Conservation (phyloP, 2,329 filamentous ascomycete genomes). For the Aspergillus persii region DNA sequence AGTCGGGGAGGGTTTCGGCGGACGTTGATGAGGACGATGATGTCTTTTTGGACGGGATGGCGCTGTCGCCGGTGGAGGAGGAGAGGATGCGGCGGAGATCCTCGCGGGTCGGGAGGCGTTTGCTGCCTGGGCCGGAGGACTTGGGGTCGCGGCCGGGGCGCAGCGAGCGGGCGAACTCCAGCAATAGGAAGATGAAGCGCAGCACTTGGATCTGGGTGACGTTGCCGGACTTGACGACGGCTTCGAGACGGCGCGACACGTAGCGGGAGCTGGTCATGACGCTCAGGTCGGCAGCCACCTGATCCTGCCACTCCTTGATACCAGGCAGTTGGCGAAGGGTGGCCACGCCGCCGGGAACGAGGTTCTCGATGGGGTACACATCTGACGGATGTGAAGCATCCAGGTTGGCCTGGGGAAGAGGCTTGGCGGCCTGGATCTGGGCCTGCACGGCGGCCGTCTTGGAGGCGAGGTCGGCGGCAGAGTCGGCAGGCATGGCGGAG, state of each 20-base stretch:
- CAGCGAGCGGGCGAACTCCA: constrained; percentile 41
- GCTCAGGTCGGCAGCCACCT: constrained; percentile 33
- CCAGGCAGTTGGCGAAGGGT: constrained; percentile 44
- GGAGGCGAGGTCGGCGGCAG: constrained; percentile 29
- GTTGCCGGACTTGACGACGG: constrained; percentile 39
- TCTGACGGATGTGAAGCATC: constrained; percentile 43
- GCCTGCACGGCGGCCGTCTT: constrained; percentile 38
- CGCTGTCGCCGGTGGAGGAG: constrained; percentile 25
- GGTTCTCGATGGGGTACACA: constrained; percentile 44
- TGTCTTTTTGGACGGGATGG: constrained; percentile 3
- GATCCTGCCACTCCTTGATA: constrained; percentile 43
- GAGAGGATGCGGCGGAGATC: constrained; percentile 40
- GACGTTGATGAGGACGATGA: constrained; percentile 6
- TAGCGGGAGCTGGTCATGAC: constrained; percentile 44
- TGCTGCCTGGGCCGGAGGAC: constrained; percentile 32
- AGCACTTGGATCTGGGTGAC: constrained; percentile 44
- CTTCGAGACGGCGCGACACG: constrained; percentile 43
- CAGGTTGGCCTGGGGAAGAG: constrained; percentile 44
- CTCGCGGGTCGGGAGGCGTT: constrained; percentile 39
- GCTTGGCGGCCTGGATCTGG: constrained; percentile 47
- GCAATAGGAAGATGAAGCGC: constrained; percentile 44
- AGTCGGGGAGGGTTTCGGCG: constrained; percentile 31
- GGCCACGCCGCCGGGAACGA: constrained; percentile 42
- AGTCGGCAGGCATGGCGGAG: constrained; percentile 39
- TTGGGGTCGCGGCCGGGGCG: constrained; percentile 27